These are phyloP conservation scores for Monoraphidium neglectum DNA, from an alignment of 139 green algal genomes.

Conservation along the genomic window DNA sequence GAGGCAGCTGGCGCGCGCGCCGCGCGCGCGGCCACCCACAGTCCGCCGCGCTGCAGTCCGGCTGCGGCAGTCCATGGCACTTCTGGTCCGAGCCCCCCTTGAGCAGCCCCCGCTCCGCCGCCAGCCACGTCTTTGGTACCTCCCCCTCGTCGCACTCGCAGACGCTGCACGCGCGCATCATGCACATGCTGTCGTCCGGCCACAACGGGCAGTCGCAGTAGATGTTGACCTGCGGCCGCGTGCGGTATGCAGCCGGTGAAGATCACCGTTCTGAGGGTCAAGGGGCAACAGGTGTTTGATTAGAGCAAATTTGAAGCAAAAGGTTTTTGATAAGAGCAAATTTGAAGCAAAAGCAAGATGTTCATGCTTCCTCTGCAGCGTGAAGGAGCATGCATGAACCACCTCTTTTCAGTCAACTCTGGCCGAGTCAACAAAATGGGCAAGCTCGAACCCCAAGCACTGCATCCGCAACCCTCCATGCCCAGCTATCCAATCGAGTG, in stretches of 20 bases:
- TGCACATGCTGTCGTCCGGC: conserved; percentile 95
- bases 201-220: conserved; percentile 95
- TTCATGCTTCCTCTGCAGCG: neutral
- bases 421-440: no score
- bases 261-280: neutral
- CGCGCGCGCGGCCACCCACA: conserved; percentile 1
- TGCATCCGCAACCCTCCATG: no score
- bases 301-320: no score
- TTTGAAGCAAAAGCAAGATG: neutral
- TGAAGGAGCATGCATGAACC: neutral
- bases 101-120: conserved; percentile 47
- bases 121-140: conserved; percentile 75
- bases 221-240: conserved; percentile 72
- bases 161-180: conserved; percentile 76
- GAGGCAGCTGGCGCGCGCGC: no score
- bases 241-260: neutral
- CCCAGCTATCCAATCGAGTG: no score
- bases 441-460: no score
- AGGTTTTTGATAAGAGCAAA: neutral
- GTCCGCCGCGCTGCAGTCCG: conserved; percentile 22
- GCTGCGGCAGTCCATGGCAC: conserved; percentile 7
- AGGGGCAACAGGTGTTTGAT: neutral
- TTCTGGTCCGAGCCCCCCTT: neutral
- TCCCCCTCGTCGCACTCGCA: conserved; percentile 86
- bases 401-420: neutral